phyloP scores from a whole-genome alignment of 371 early-diverging fungal species.

The Choanephora cucurbitarum region DNA sequence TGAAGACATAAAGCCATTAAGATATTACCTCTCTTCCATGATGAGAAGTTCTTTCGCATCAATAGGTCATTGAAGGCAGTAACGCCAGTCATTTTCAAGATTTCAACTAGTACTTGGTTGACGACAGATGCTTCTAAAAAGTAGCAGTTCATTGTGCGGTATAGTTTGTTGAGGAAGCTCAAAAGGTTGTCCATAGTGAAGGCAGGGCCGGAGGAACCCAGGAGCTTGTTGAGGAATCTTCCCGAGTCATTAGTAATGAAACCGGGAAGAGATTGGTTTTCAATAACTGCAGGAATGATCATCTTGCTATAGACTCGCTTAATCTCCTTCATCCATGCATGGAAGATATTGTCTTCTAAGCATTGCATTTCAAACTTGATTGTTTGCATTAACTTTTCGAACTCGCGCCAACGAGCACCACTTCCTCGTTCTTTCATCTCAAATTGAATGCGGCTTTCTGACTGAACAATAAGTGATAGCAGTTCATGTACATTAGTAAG shows the following conservation, averaged over 20 bases:
- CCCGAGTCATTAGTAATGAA: constrained; percentile 87
- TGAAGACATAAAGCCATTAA: neutral
- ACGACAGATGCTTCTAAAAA: constrained; percentile 80
- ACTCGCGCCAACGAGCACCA: constrained; percentile 38
- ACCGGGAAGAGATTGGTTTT: constrained; percentile 88
- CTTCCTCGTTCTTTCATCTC: constrained; percentile 34
- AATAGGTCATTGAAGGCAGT: constrained; percentile 93
- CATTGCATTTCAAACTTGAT: constrained; percentile 68
- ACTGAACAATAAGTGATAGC: constrained; percentile 56
- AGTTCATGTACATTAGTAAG: constrained; percentile 93
- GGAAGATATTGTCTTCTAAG: constrained; percentile 68
- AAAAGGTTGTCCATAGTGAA: constrained; percentile 90
- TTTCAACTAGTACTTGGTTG: constrained; percentile 82
- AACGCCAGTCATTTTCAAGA: constrained; percentile 89
- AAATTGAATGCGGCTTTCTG: constrained; percentile 39
- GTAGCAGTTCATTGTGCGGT: constrained; percentile 91
- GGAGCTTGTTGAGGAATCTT: constrained; percentile 77
- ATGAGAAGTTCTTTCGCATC: constrained; percentile 86
- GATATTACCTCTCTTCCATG: constrained; percentile 78
- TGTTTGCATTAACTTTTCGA: constrained; percentile 57
- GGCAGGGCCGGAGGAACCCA: constrained; percentile 68
- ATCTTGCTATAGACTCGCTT: constrained; percentile 89
- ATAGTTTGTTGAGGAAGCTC: constrained; percentile 85
- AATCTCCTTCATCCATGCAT: constrained; percentile 88
- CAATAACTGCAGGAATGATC: constrained; percentile 91